Conservation (phyloP, 352 stramenopile genomes). For the Phytophthora uliginosa region DNA sequence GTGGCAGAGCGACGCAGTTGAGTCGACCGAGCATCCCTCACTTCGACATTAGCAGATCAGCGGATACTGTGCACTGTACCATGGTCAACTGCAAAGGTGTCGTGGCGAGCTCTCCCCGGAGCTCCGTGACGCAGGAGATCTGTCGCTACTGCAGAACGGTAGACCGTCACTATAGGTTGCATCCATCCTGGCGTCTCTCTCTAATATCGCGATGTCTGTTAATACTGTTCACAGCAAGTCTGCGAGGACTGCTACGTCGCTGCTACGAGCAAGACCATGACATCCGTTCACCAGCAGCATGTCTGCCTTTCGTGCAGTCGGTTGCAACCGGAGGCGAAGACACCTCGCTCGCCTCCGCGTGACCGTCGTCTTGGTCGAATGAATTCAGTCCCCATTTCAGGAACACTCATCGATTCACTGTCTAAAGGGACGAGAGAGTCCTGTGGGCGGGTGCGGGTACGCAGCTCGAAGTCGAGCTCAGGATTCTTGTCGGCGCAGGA, state of each 20-base stretch:
- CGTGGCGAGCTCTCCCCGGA: neutral
- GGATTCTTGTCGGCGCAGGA: slow-evolving; percentile 6
- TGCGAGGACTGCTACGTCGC: slow-evolving; percentile 33
- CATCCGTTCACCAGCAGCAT: slow-evolving; percentile 22
- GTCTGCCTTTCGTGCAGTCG: slow-evolving; percentile 31
- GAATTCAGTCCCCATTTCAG: slow-evolving; percentile 27
- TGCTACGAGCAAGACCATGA: slow-evolving; percentile 17
- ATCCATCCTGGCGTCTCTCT: neutral
- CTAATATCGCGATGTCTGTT: slow-evolving; percentile 14
- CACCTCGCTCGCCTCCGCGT: slow-evolving; percentile 7
- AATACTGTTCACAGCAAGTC: slow-evolving; percentile 21
- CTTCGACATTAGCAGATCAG: slow-evolving; percentile 1
- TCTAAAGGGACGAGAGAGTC: slow-evolving; percentile 28
- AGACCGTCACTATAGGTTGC: neutral
- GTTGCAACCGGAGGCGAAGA: slow-evolving; percentile 20
- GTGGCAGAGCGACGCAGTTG: slow-evolving; percentile 2
- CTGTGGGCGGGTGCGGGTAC: neutral
- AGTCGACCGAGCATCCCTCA: neutral
- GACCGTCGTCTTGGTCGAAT: slow-evolving; percentile 8
- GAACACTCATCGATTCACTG: slow-evolving; percentile 18
- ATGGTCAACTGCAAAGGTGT: slow-evolving; percentile 42
- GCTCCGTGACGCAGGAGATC: slow-evolving; percentile 25
- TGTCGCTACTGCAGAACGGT: slow-evolving; percentile 42
- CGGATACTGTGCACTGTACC: neutral
- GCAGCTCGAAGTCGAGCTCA: neutral